Conservation (phyloP, 768 basidiomycete genomes). For the Daedaleopsis nitida region DNA sequence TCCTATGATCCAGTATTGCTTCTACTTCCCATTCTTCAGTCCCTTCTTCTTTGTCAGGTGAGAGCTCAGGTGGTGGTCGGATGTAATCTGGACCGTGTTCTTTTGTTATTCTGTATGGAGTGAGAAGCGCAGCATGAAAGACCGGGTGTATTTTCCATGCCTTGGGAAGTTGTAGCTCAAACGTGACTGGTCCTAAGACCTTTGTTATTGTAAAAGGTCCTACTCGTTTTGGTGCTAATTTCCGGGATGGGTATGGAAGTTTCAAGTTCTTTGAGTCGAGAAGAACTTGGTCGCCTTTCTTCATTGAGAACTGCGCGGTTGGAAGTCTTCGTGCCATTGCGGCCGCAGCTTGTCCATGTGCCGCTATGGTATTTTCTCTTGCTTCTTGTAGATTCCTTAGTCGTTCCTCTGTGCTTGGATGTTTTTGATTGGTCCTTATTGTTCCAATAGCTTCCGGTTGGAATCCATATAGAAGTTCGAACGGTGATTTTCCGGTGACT, state of each 20-base stretch:
- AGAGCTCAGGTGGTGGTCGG: not conserved
- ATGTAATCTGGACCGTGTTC: not conserved
- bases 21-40: not conserved
- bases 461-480: conserved; percentile 29
- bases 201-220: conserved; percentile 29
- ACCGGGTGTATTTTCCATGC: conserved; percentile 31
- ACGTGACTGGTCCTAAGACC: conserved; percentile 24
- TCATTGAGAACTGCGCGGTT: not conserved
- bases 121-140: conserved; percentile 19
- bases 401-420: conserved; percentile 5
- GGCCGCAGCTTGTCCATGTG: not conserved
- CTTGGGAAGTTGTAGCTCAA: conserved; percentile 24
- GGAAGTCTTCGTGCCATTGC: not conserved
- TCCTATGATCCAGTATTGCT: not conserved
- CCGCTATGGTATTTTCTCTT: not conserved
- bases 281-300: not conserved
- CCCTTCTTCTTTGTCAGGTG: not conserved
- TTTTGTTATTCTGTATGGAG: conserved; percentile 13
- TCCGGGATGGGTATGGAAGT: conserved; percentile 22
- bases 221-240: conserved; percentile 21
- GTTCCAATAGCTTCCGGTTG: conserved; percentile 15
- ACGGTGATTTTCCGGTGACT: conserved; percentile 33
- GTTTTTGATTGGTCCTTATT: not conserved
- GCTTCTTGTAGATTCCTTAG: not conserved
- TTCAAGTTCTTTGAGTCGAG: not conserved